phyloP scores from a whole-genome alignment of 768 basidiomycete species.

The Daedaleopsis nitida region DNA sequence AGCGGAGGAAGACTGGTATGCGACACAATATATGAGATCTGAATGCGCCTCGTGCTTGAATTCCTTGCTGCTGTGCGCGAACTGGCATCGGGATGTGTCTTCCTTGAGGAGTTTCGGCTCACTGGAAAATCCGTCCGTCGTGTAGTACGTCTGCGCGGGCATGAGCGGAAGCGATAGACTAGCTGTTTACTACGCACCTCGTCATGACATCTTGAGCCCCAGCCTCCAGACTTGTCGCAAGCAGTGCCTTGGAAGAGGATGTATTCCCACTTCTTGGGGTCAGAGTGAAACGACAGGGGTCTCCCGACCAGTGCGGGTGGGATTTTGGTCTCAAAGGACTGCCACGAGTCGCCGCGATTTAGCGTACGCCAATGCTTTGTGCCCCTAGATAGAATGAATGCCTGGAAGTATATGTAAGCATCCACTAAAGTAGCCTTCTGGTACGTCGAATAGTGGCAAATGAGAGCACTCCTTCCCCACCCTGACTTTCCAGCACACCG shows the following conservation, averaged over 20 bases:
- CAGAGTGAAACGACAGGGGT: conserved; percentile 89
- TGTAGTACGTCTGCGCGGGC: conserved; percentile 76
- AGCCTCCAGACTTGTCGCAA: conserved; percentile 54
- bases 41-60: conserved; percentile 77
- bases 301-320: conserved; percentile 56
- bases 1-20: conserved; percentile 63
- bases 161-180: neutral
- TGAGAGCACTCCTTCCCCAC: too few relatives aligned
- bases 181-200: conserved; percentile 50
- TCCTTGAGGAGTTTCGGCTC: conserved; percentile 57
- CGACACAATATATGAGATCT: conserved; percentile 89
- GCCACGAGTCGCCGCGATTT: conserved; percentile 89
- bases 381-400: conserved; percentile 80
- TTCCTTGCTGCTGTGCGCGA: conserved; percentile 83
- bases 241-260: conserved; percentile 78
- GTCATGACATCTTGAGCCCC: conserved; percentile 66
- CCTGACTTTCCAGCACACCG: too few relatives aligned
- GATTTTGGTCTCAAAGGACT: conserved; percentile 68
- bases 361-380: conserved; percentile 84
- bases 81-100: conserved; percentile 81
- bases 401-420: conserved; percentile 45
- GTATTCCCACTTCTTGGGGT: conserved; percentile 65
- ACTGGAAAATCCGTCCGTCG: conserved; percentile 78
- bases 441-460: too few relatives aligned
- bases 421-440: neutral